These are phyloP conservation scores for Clitopilus hobsonii DNA, from an alignment of 768 basidiomycete genomes.

Conservation along the genomic window DNA sequence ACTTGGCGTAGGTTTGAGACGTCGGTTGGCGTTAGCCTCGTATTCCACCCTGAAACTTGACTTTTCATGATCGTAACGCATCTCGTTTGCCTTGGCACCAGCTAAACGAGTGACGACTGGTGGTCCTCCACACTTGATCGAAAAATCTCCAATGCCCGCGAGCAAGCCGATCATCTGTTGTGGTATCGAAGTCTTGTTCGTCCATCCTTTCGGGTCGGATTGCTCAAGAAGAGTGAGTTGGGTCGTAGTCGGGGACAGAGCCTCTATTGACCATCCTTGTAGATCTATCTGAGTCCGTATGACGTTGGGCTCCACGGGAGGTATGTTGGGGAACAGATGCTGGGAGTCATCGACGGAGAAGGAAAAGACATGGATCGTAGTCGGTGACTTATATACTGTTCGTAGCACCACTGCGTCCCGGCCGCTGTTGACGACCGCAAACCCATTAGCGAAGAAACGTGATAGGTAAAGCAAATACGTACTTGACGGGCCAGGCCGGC, in stretches of 20 bases:
- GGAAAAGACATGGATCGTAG: constrained; percentile 90
- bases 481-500: constrained; percentile 93
- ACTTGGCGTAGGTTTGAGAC: constrained; percentile 19
- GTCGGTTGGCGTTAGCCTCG: constrained; percentile 54
- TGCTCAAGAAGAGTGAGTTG: constrained; percentile 92
- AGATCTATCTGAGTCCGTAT: constrained; percentile 96
- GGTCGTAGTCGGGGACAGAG: constrained; percentile 91
- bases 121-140: constrained; percentile 93
- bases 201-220: constrained; percentile 96
- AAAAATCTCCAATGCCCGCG: constrained; percentile 92
- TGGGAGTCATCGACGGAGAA: constrained; percentile 90
- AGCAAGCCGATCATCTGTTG: constrained; percentile 88
- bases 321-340: constrained; percentile 69
- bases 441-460: constrained; percentile 6
- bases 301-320: constrained; percentile 61
- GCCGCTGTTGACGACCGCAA: constrained; percentile 49
- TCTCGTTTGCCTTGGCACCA: constrained; percentile 68
- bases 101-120: constrained; percentile 84
- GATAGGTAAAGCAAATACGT: constrained; percentile 27
- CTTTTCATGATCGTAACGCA: constrained; percentile 87
- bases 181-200: constrained; percentile 90
- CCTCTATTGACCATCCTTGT: constrained; percentile 98
- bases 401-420: constrained; percentile 88
- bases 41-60: constrained; percentile 81
- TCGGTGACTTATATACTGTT: constrained; percentile 96